Evolutionary conservation across 257 asterid genomes (phyloP).

Genomic region (Jaltomata sinuosa): DNA sequence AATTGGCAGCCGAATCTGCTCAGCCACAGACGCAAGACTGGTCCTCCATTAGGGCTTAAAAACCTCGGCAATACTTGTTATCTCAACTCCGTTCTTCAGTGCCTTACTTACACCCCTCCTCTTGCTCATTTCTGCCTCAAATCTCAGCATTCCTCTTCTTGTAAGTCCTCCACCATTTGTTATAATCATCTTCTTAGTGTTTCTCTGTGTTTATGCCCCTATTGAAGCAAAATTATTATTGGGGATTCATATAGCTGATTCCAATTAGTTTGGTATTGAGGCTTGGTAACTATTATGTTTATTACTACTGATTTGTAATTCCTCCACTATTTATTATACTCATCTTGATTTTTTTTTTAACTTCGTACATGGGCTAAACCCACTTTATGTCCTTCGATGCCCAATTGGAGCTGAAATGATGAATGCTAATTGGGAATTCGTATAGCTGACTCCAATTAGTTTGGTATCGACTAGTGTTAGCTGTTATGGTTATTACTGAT

Average conservation of each 20-base stretch:
- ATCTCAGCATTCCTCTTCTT: conserved; percentile 67
- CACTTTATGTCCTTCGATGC: too few species aligned
- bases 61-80: conserved; percentile 96
- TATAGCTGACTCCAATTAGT: not conserved
- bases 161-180: conserved; percentile 23
- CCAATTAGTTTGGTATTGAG: not conserved
- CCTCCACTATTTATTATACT: too few species aligned
- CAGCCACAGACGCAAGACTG: conserved; percentile 65
- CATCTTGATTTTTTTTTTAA: too few species aligned
- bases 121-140: conserved; percentile 90
- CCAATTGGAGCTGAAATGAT: too few species aligned
- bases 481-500: not conserved
- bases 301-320: too few species aligned
- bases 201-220: not conserved
- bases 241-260: not conserved
- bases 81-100: conserved; percentile 96
- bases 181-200: not conserved
- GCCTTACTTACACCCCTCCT: conserved; percentile 96
- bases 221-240: not conserved
- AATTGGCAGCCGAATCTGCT: conserved; percentile 90
- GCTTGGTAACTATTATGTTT: not conserved
- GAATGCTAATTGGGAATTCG: not conserved
- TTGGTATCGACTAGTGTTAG: not conserved
- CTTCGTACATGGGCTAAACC: too few species aligned
- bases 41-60: conserved; percentile 89